Base-by-base conservation (phyloP, 1,139 yeast species). In the Lizanozyma gosingica region DNA sequence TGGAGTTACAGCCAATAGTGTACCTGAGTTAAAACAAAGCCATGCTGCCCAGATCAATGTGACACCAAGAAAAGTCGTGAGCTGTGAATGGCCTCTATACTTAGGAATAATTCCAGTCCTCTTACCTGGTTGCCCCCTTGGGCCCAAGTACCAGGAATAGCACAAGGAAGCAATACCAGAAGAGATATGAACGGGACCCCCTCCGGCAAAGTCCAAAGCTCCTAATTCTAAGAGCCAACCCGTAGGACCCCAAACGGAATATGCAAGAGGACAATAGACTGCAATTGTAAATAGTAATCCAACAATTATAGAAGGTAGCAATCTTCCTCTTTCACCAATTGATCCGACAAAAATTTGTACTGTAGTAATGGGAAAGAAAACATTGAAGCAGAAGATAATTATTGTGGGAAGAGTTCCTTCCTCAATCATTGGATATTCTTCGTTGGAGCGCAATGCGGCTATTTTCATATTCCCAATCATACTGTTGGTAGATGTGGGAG, bases 121-220 rank as follows among this genome's bases (percentile, higher is more conserved):
- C 44, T 59, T 60, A 45, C 80, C 67, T 34, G 90, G 90, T 57
- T 86, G 95, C 55, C 80, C 78, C 71, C 98, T 84, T 70, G 83
- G 86, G 15, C 73, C 73, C 34, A 69, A 44, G 49, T 55, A 69
- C 46, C 60, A 55, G 4, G 73, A 65, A 47, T 62, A 69, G 14
- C 66, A 58, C 14, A 68, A 50, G 1, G 73, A 63, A 2, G 68
- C 66, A 38, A 63, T 60, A 40, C 74, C 74, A n/a, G 68, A 58
- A 2, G 73, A 67, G 41, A 69, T 64, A 53, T 70, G 75, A 33
- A 70, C 75, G 3, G 74, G 74, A 40, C 74, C 74, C 43, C 76
- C 76, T 42, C 75, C 76, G 2, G 74, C 74, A 46, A 68, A 67
- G 50, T 70, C 76, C 40, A 69, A 55, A 4, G 63, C 65, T 11